Base-by-base conservation (phyloP, 2,329 filamentous ascomycete genomes). In the Pochonia chlamydosporia region DNA sequence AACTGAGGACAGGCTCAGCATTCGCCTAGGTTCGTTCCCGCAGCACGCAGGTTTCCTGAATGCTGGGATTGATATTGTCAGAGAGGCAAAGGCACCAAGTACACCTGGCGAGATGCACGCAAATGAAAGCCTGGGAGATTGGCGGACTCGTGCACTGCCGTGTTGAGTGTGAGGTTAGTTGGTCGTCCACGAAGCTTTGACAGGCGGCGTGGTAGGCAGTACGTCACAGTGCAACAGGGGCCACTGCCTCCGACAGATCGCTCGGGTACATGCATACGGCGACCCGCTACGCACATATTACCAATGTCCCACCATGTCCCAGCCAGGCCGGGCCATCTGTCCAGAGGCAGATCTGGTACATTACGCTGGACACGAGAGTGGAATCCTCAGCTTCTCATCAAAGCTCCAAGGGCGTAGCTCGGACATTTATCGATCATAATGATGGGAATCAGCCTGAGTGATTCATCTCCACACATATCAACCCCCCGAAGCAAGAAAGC, bases 231-330 rank as follows among this genome's bases (percentile, higher is more conserved):
- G 7, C 18, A 9, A 5, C 8, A 18, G n/a, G n/a, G 8, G 14
- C 14, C n/a, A 36, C 5, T 9, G 30, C 13, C 3, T 14, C 16
- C 6, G 35, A 10, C 23, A 13, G 35, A 13, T 10, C 4, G 23
- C 18, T 39, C 35, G 18, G 35, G 35, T 39, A 39, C 18, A 11
- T 39, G 35, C 35, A 39, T 39, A 21, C 35, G 18, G 8, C 14
- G 23, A 39, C 35, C 35, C 35, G 35, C 20, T 39, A 39, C 13
- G 35, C 35, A 39, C 35, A 39, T 39, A 39, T 18, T 35, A n/a
- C 40, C 43, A 24, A 42, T 43, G 23, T 37, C 35, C 25, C n/a
- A 33, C 25, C n/a, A 33, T 47, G 36, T 14, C 37, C 36, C 16
- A 47, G 31, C 6, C 35, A 3, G 7, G 5, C 4, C 5, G 14